Evolutionary conservation across 768 basidiomycete genomes (phyloP).

Genomic region (Sistotremastrum niveocremeum): DNA sequence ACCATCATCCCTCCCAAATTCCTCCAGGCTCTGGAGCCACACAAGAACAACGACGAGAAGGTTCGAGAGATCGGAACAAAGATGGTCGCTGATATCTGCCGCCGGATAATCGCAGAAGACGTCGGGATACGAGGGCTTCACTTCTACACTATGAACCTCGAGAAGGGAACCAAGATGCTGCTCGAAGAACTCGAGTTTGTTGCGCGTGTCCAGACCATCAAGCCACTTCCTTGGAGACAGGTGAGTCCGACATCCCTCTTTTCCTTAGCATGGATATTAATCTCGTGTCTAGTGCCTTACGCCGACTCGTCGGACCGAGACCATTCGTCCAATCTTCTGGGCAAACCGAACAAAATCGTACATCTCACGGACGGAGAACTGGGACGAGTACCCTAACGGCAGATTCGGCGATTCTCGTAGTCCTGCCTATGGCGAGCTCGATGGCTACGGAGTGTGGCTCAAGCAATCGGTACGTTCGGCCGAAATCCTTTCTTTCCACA

Average conservation of each 20-base stretch:
- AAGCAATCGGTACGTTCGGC: slow-evolving; percentile 59
- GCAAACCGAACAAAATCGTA: slow-evolving; percentile 94
- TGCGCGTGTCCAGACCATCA: slow-evolving; percentile 78
- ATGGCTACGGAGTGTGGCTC: slow-evolving; percentile 89
- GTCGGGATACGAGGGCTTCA: slow-evolving; percentile 83
- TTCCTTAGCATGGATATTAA: slow-evolving; percentile 4
- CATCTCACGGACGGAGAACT: slow-evolving; percentile 90
- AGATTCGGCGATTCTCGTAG: slow-evolving; percentile 95
- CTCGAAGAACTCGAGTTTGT: slow-evolving; percentile 85
- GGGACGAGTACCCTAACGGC: slow-evolving; percentile 99
- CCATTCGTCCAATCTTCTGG: slow-evolving; percentile 98
- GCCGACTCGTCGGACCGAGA: slow-evolving; percentile 79
- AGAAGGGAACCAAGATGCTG: slow-evolving; percentile 90
- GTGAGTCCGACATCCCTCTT: slow-evolving; percentile 25
- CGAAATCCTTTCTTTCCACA: slow-evolving; percentile 1
- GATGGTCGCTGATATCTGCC: slow-evolving; percentile 90
- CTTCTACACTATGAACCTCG: slow-evolving; percentile 96
- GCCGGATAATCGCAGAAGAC: slow-evolving; percentile 63
- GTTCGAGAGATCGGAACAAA: slow-evolving; percentile 88
- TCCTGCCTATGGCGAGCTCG: slow-evolving; percentile 96
- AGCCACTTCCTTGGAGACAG: slow-evolving; percentile 96
- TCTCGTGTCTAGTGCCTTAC: slow-evolving; percentile 58
- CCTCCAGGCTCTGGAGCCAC: slow-evolving; percentile 65
- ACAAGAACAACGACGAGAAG: slow-evolving; percentile 87
- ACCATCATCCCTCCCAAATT: slow-evolving; percentile 66